phyloP scores from a whole-genome alignment of 768 basidiomycete species.

The Lactarius tabidus region DNA sequence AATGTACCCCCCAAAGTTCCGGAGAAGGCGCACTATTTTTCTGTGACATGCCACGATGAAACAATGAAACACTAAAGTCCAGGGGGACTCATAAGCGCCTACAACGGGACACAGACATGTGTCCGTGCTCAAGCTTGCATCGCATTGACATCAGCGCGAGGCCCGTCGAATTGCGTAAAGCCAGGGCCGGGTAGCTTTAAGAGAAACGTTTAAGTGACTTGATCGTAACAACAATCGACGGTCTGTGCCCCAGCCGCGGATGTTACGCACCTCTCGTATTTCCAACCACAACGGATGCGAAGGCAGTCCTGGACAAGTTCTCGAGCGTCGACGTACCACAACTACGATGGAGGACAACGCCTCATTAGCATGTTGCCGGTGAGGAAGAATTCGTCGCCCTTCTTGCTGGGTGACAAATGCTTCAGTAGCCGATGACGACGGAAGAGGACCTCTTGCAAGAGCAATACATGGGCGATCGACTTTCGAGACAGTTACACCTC shows the following conservation, averaged over 20 bases:
- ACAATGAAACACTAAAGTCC: neutral
- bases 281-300: slow-evolving; percentile 15
- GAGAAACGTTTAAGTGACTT: neutral
- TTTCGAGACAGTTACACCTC: slow-evolving; percentile 19
- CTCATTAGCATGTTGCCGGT: slow-evolving; percentile 21
- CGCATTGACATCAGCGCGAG: slow-evolving; percentile 6
- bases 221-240: neutral
- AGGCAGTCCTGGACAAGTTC: slow-evolving; percentile 19
- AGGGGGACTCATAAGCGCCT: neutral
- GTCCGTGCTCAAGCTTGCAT: neutral
- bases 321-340: neutral
- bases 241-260: slow-evolving; percentile 6
- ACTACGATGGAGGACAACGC: slow-evolving; percentile 1
- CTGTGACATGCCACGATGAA: slow-evolving; percentile 6
- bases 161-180: slow-evolving; percentile 8
- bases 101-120: neutral
- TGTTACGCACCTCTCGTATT: neutral
- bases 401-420: slow-evolving; percentile 11
- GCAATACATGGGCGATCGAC: slow-evolving; percentile 21
- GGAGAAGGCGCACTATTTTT: neutral
- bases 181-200: slow-evolving; percentile 8
- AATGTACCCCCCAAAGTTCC: neutral
- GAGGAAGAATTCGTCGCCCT: neutral
- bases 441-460: slow-evolving; percentile 27
- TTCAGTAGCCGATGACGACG: slow-evolving; percentile 22